A percentile compares a stretch with the other conserved stretches of the same genome.
Evolutionary conservation across 1,139 yeast species (phyloP).

Genomic region (Yamadazyma conglobata): DNA sequence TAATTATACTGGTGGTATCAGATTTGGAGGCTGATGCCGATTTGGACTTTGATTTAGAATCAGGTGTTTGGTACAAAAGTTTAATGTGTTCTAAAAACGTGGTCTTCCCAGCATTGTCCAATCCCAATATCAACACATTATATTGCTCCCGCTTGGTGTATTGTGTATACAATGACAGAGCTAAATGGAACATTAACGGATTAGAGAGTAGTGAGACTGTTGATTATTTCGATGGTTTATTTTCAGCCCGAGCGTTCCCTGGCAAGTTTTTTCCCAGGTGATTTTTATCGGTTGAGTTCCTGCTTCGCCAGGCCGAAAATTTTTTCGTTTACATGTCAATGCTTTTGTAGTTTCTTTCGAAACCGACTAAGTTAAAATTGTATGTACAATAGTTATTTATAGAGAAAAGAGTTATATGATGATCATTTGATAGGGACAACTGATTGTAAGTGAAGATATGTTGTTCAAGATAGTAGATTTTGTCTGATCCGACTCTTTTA

Average conservation of each 20-base stretch:
- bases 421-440: constrained; percentile 21
- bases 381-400: too few relatives aligned
- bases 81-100: constrained; percentile 46
- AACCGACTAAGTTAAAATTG: too few relatives aligned
- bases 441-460: constrained; percentile 17
- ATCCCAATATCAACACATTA: constrained; percentile 73
- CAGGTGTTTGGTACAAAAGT: constrained; percentile 34
- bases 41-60: constrained; percentile 10
- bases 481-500: constrained; percentile 11
- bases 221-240: too few relatives aligned
- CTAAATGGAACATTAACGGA: constrained; percentile 49
- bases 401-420: too few relatives aligned
- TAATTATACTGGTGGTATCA: constrained; percentile 22
- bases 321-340: too few relatives aligned
- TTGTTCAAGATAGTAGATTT: constrained; percentile 19
- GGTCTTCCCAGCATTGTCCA: constrained; percentile 96
- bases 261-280: too few relatives aligned
- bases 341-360: too few relatives aligned
- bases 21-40: constrained; percentile 17
- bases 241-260: too few relatives aligned
- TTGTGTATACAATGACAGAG: constrained; percentile 45
- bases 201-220: too few relatives aligned
- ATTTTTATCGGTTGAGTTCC: too few relatives aligned
- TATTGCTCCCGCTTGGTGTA: constrained; percentile 48
- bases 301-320: too few relatives aligned